These are phyloP conservation scores for Limtongozyma cylindracea DNA, from an alignment of 805 yeast species.

Conservation along the genomic window DNA sequence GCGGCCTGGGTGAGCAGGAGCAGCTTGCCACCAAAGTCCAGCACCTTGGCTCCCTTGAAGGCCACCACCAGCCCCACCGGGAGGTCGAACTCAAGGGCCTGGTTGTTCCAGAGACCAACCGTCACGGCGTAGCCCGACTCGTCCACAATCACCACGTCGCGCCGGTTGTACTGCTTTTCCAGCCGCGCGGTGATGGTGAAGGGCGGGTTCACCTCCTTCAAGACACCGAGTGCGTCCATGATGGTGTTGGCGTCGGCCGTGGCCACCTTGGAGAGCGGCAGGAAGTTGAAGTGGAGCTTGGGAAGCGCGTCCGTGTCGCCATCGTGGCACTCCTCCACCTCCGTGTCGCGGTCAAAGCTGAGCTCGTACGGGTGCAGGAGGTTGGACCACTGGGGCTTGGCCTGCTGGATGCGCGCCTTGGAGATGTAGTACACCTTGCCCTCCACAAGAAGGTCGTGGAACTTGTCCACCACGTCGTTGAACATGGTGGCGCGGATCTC, in stretches of 20 bases:
- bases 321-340: slow-evolving; percentile 40
- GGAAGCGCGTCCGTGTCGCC: slow-evolving; percentile 51
- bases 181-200: slow-evolving; percentile 64
- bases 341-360: slow-evolving; percentile 54
- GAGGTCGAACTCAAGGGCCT: slow-evolving; percentile 52
- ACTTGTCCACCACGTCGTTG: slow-evolving; percentile 63
- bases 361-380: slow-evolving; percentile 79
- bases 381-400: slow-evolving; percentile 70
- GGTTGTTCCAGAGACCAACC: slow-evolving; percentile 78
- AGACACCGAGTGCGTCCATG: slow-evolving; percentile 72
- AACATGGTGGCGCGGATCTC: slow-evolving; percentile 93
- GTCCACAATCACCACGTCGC: slow-evolving; percentile 74
- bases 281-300: slow-evolving; percentile 50
- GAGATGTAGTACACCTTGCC: slow-evolving; percentile 75
- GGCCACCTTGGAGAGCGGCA: slow-evolving; percentile 39
- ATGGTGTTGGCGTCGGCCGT: slow-evolving; percentile 43
- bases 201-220: slow-evolving; percentile 51
- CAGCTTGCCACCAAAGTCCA: slow-evolving; percentile 72
- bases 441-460: slow-evolving; percentile 54
- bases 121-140: slow-evolving; percentile 51
- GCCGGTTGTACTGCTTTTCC: slow-evolving; percentile 75
- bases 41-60: slow-evolving; percentile 70
- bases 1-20: slow-evolving; percentile 65
- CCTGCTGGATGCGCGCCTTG: slow-evolving; percentile 54
- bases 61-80: slow-evolving; percentile 75